phyloP scores from a whole-genome alignment of 2,329 filamentous ascomycete species.

The Myriosclerotinia scirpicola region DNA sequence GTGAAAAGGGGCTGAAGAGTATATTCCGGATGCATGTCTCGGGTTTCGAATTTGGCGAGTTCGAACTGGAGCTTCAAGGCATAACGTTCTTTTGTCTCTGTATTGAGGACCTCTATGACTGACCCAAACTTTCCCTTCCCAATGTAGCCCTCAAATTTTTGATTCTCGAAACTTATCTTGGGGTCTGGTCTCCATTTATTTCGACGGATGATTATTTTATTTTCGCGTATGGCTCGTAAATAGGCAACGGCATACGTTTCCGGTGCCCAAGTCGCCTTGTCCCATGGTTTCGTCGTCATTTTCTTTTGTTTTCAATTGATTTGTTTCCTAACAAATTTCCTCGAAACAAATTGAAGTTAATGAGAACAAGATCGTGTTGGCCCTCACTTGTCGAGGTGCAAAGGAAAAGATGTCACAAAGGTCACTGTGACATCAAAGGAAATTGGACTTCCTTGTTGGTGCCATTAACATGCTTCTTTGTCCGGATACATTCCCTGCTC shows the following conservation, averaged over 20 bases:
- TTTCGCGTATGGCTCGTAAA: background rate
- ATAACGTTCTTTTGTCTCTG: background rate
- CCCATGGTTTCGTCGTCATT: background rate
- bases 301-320: background rate
- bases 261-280: background rate
- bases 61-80: conserved; percentile 14
- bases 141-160: background rate
- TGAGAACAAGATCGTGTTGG: too few relatives aligned
- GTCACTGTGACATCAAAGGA: too few relatives aligned
- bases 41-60: background rate
- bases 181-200: conserved; percentile 14
- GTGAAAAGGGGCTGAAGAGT: background rate
- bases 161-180: background rate
- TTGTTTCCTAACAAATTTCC: background rate
- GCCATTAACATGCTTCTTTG: too few relatives aligned
- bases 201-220: conserved; percentile 2
- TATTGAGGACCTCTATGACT: background rate
- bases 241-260: background rate
- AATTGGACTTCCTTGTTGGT: too few relatives aligned
- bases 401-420: too few relatives aligned
- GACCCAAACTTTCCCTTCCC: background rate
- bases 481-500: too few relatives aligned
- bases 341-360: too few relatives aligned
- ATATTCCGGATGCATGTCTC: background rate
- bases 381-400: too few relatives aligned